Evolutionary conservation across 2,329 filamentous ascomycete species (phyloP), one percentile per base, ranked within the genome.

Genomic region (Epichloe sp.): DNA sequence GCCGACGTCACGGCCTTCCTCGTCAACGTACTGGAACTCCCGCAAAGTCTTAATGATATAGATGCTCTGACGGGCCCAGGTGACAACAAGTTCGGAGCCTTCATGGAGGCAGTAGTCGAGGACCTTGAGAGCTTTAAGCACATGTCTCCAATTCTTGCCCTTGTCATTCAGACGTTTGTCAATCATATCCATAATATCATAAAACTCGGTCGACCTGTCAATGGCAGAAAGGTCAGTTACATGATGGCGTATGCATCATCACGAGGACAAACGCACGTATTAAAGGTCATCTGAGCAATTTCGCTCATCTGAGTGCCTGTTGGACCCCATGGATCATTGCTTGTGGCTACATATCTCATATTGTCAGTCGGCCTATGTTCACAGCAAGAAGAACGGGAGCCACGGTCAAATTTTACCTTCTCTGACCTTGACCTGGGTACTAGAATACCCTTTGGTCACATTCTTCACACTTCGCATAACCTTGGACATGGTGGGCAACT

Each of bases 101-200:
- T 98, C 93, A 66, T 98, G 93, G 52, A 98, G 76, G 70, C 90
- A 96, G 70, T 98, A 98, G 69, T 98, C 93, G 52, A 97, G 78
- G 49, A 98, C 93, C 68, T 98, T 98, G 59, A 98, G 76, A 42
- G 93, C 94, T 71, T 98, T 98, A 54, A 98, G 74, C 12, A 98
- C 93, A 67, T 98, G 93, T 61, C 93, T 84, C 93, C 93, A 98
- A 68, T 98, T 98, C 77, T 97, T 98, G 64, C 93, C 93, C 71
- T 98, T 97, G 70, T 98, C 93, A 63, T 98, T 98, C 63, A 98
- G 74, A 59, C 93, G 85, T 75, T 97, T 97, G 71, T 98, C 93
- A 59, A 98, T 77, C 88, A 98, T 98, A 68, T 98, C 93, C 85
- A 98, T 95, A 62, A 98, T 96, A 67, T 98, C 91, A 73, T 95